Evolutionary conservation across 2,329 filamentous ascomycete species (phyloP).

Genomic region (Apiospora pterosperma): DNA sequence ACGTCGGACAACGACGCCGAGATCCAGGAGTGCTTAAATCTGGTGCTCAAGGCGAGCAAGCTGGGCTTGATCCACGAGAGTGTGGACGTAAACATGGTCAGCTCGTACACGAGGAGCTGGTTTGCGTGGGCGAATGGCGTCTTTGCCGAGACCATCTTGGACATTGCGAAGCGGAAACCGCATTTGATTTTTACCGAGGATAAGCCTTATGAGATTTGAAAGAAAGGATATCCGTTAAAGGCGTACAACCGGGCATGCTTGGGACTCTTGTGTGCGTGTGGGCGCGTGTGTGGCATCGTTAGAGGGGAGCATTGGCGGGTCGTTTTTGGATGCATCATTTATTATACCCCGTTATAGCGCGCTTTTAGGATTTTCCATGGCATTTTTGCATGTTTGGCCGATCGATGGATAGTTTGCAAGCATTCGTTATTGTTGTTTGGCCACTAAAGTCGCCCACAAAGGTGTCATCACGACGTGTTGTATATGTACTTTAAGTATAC

Average conservation of each 20-base stretch:
- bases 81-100: slow-evolving; percentile 68
- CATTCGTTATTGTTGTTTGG: too few species aligned
- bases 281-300: neutral
- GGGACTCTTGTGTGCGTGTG: neutral
- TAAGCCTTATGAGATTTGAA: slow-evolving; percentile 52
- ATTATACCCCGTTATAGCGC: slow-evolving; percentile 1
- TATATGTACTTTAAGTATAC: too few species aligned
- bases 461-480: too few species aligned
- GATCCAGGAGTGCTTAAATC: slow-evolving; percentile 67
- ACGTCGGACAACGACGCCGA: slow-evolving; percentile 81
- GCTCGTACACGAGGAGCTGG: slow-evolving; percentile 83
- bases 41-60: slow-evolving; percentile 71
- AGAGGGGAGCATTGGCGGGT: neutral
- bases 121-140: slow-evolving; percentile 98
- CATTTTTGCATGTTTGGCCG: neutral
- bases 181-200: slow-evolving; percentile 74
- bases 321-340: neutral
- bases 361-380: neutral
- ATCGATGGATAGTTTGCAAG: too few species aligned
- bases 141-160: slow-evolving; percentile 87
- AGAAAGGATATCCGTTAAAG: neutral
- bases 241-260: neutral
- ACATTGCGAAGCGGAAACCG: slow-evolving; percentile 84
- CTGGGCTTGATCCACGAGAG: slow-evolving; percentile 90
- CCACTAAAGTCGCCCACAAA: too few species aligned